phyloP scores from a whole-genome alignment of 768 basidiomycete species.

The Hemileccinum rubropunctum region DNA sequence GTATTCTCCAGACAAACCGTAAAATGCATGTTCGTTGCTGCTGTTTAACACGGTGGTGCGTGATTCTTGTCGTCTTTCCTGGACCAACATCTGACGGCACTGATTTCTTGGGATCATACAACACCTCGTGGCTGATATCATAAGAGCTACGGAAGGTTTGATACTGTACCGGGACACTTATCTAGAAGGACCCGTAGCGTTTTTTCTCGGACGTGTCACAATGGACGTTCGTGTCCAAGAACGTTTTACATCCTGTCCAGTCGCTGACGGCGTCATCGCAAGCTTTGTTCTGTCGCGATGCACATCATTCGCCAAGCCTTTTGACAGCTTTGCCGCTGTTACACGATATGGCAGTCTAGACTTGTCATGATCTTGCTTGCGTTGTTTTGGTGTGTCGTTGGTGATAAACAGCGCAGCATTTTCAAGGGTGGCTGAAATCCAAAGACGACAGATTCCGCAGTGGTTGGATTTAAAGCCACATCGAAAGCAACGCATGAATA shows the following conservation, averaged over 20 bases:
- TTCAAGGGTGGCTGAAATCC: not conserved
- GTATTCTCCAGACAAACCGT: too few species aligned
- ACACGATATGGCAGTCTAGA: constrained; percentile 24
- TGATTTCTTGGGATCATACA: not conserved
- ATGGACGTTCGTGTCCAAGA: constrained; percentile 24
- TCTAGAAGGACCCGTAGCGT: constrained; percentile 21
- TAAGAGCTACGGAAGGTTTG: constrained; percentile 18
- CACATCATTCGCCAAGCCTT: not conserved
- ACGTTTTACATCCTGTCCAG: constrained; percentile 14
- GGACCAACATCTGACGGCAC: not conserved
- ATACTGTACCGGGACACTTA: constrained; percentile 5
- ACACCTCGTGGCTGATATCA: constrained; percentile 18
- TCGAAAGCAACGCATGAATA: too few species aligned
- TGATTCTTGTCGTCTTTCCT: not conserved
- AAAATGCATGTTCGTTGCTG: constrained; percentile 16
- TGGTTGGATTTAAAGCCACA: too few species aligned
- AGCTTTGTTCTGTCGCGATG: not conserved
- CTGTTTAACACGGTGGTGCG: constrained; percentile 21
- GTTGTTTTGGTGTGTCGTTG: constrained; percentile 22
- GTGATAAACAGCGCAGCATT: constrained; percentile 5
- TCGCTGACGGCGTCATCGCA: constrained; percentile 21
- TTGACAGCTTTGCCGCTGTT: constrained; percentile 12
- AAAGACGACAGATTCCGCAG: not conserved
- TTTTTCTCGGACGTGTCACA: constrained; percentile 19
- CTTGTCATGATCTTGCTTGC: constrained; percentile 18